Percentiles rank a stretch among this genome's conserved stretches.
Conservation (phyloP, 2,329 filamentous ascomycete genomes). For the Plectosphaerella cucumerina region DNA sequence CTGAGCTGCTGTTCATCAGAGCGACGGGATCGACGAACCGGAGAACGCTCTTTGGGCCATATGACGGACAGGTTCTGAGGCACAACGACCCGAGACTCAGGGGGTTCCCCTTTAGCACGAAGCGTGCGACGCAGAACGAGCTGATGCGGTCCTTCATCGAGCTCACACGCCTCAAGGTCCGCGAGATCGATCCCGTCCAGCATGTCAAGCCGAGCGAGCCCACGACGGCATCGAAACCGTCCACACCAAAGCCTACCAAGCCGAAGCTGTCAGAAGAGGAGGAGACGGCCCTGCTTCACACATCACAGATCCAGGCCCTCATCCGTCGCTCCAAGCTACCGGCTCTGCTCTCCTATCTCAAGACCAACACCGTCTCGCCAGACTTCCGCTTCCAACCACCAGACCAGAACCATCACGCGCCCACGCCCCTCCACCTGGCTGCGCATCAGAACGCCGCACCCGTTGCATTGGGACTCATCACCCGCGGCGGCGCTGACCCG, state of each 20-base stretch:
- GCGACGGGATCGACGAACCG: constrained; percentile 85
- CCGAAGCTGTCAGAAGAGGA: constrained; percentile 77
- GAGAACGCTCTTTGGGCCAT: constrained; percentile 82
- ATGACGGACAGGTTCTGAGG: constrained; percentile 80
- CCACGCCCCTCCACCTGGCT: constrained; percentile 81
- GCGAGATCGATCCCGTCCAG: constrained; percentile 66
- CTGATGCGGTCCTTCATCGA: constrained; percentile 94
- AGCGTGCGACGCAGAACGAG: constrained; percentile 87
- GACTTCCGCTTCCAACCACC: constrained; percentile 73
- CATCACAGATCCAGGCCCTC: constrained; percentile 81
- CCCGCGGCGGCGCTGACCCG: constrained; percentile 72
- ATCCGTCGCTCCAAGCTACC: constrained; percentile 88
- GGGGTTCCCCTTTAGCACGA: constrained; percentile 89
- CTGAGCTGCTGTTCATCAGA: constrained; percentile 82
- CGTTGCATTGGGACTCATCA: constrained; percentile 72
- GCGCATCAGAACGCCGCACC: constrained; percentile 75
- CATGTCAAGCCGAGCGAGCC: constrained; percentile 35
- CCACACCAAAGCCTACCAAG: constrained; percentile 41
- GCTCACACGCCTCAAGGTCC: constrained; percentile 83
- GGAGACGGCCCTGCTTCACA: constrained; percentile 77
- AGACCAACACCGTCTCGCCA: constrained; percentile 65
- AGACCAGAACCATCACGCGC: constrained; percentile 72
- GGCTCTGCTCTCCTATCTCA: constrained; percentile 78
- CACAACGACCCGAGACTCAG: constrained; percentile 76
- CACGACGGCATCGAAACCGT: constrained; percentile 38